Evolutionary conservation across 306 rosid genomes (phyloP).

Genomic region (Glycine latifolia): DNA sequence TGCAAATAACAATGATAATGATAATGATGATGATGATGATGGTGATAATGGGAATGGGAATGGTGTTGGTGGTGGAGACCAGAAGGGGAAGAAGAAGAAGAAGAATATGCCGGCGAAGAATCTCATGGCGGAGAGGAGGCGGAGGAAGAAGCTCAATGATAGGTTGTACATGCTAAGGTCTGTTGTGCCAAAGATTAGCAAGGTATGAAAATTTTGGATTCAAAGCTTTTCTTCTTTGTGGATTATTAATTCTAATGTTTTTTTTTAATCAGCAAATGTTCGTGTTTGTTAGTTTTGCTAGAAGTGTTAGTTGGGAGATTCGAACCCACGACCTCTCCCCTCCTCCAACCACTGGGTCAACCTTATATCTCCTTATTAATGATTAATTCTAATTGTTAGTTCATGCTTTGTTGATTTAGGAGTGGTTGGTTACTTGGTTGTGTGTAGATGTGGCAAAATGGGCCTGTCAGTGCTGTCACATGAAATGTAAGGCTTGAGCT

Average conservation of each 20-base stretch:
- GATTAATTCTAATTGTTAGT: background rate
- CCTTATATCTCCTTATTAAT: no score
- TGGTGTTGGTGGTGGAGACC: conserved; percentile 44
- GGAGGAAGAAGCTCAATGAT: conserved; percentile 66
- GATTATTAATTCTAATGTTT: background rate
- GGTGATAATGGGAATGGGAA: conserved; percentile 19
- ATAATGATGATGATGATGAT: conserved; percentile 71
- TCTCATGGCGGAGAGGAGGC: conserved; percentile 65
- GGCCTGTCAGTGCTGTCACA: no score
- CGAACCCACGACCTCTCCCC: no score
- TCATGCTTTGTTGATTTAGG: background rate
- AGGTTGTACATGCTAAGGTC: conserved; percentile 77
- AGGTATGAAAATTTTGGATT: conserved; percentile 50
- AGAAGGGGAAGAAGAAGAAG: conserved; percentile 71
- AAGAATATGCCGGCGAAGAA: conserved; percentile 82
- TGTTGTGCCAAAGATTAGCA: conserved; percentile 88
- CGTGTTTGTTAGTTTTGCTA: no score
- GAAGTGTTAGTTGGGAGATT: no score
- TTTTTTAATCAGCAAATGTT: no score
- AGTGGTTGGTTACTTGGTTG: background rate
- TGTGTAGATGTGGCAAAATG: no score
- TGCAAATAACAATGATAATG: conserved; percentile 51
- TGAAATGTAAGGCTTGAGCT: no score
- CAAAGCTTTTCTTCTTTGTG: background rate
- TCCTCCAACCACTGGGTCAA: no score